Evolutionary conservation across 129 eudicot genomes (phyloP), one percentile per base, ranked within the genome.

Genomic region (Artemisia tridentata): DNA sequence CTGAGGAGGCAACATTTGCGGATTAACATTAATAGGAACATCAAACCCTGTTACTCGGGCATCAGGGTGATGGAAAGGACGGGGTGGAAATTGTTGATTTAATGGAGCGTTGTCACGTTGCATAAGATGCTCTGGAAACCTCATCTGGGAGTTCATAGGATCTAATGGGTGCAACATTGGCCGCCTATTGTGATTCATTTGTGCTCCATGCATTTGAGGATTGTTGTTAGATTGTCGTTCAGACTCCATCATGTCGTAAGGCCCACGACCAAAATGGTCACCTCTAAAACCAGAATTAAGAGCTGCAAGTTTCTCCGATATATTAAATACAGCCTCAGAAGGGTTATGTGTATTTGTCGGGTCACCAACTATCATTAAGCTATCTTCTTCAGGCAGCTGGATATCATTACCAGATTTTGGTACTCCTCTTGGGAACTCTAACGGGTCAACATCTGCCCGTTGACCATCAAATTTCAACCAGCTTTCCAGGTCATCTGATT

Each of bases 331-430:
- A 10, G 63, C 77, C 65, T 68, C 84, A 19, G 88, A 67, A 16
- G 85, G 72, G 56, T 72, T 73, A 29, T 68, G 78, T 12, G 63
- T 53, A 56, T 80, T 79, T 69, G 81, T 51, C 25, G 86, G 73
- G 73, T 83, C 86, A 8, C 70, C 78, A 47, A 64, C 79, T 45
- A 69, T 61, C 62, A 84, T 81, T 31, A 88, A 86, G 76, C 82
- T 88, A 47, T 88, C 89, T 72, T 85, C 96, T 81, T 84, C 96
- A 25, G 96, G 91, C 45, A 86, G 83, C 76, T 75, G 88, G 67
- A 79, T 64, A 14, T 78, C 85, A 68, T 80, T 79, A 51, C 67
- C 76, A 11, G 34, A 73, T 43, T 78, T 67, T 16, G 34, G 75
- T 38, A 75, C 69, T 51, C 72, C 81, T 21, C 68, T 59, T 60